Evolutionary conservation across 1,284 basidiomycete species (phyloP), one percentile per base, ranked within the genome.

Genomic region (Hemileia vastatrix): DNA sequence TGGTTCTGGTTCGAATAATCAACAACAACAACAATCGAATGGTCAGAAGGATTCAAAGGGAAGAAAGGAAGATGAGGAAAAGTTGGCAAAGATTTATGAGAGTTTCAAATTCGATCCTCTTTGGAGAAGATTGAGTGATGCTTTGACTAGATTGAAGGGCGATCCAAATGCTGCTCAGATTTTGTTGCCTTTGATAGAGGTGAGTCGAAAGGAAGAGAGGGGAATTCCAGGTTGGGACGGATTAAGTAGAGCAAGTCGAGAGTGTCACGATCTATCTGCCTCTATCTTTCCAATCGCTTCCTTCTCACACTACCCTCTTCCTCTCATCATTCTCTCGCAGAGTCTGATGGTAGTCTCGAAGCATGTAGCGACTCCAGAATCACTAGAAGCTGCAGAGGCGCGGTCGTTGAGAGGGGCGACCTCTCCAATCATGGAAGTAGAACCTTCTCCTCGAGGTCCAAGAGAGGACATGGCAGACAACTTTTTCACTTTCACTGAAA

Each of bases 81-180:
- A n/a, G n/a, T n/a, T n/a, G n/a, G n/a, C n/a, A n/a, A n/a, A n/a
- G 24, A 90, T 95, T 61, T 95, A 75, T 65, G 72, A 75, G 54
- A 56, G 64, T 15, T 74, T 75, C 57, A 63, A 73, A 9, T 73
- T 75, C 56, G 68, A 70, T 3, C 56, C 65, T 23, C 63, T 75
- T 19, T 75, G 73, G 73, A 57, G 62, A 9, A 68, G 69, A 57
- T 66, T 75, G 27, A 70, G 71, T 57, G 68, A 73, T 50, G 70
- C 70, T 9, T 65, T 75, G 15, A 63, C 68, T 2, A 66, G 72
- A 19, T 65, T 75, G 66, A 68, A 70, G 43, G 68, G 68, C 45
- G 72, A 74, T 45, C 70, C 71, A 1, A 66, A 67, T 32, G 72
- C 73, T 5, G 73, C 72, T 4, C 70, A 72, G 64, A 69, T 75